phyloP scores from a whole-genome alignment of 164 flowering plant genomes.

The Liriodendron chinense region DNA sequence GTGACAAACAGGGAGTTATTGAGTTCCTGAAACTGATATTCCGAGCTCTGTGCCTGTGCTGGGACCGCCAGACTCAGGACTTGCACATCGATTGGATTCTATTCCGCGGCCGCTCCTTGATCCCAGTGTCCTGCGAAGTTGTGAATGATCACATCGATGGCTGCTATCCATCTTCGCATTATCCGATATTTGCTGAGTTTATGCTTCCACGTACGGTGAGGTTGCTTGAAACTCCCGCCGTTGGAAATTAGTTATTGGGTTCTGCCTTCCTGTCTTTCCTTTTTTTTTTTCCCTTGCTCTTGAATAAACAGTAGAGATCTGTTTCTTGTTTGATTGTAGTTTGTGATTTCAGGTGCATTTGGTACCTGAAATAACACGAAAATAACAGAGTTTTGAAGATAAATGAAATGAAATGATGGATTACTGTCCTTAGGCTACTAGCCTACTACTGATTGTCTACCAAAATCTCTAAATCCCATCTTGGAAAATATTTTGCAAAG shows the following conservation, averaged over 20 bases:
- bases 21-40: constrained; percentile 81
- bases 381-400: too few relatives aligned
- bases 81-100: constrained; percentile 91
- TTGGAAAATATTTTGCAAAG: too few relatives aligned
- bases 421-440: background rate
- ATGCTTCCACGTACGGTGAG: constrained; percentile 90
- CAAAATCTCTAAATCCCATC: too few relatives aligned
- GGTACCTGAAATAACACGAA: background rate
- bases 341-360: constrained; percentile 1
- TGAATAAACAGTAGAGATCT: background rate
- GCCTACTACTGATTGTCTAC: too few relatives aligned
- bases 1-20: constrained; percentile 81
- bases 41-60: constrained; percentile 94
- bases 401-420: background rate
- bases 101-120: constrained; percentile 78
- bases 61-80: constrained; percentile 99
- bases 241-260: constrained; percentile 1
- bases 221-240: constrained; percentile 47
- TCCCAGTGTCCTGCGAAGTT: constrained; percentile 77
- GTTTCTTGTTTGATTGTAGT: background rate
- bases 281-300: background rate
- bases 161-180: constrained; percentile 87
- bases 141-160: constrained; percentile 84
- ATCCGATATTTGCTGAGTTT: constrained; percentile 80
- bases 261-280: background rate